Conservation (phyloP, 805 yeast species). For the Teunomyces aglyptinius region DNA sequence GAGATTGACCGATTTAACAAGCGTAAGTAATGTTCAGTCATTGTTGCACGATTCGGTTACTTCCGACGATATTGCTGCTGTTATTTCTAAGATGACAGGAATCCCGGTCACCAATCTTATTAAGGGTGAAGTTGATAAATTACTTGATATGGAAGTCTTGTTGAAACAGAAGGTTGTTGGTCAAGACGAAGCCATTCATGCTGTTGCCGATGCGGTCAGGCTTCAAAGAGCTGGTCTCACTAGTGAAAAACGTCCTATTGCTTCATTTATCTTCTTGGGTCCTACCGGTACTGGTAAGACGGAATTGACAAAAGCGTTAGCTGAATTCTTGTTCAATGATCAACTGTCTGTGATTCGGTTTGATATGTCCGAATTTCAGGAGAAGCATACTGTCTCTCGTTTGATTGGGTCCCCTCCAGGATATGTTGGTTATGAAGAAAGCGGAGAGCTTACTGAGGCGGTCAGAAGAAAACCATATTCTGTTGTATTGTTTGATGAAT, state of each 20-base stretch:
- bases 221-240: slow-evolving; percentile 96
- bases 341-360: slow-evolving; percentile 83
- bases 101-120: slow-evolving; percentile 87
- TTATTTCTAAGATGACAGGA: slow-evolving; percentile 92
- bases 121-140: slow-evolving; percentile 92
- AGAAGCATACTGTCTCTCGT: slow-evolving; percentile 85
- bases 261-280: slow-evolving; percentile 93
- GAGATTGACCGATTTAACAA: slow-evolving; percentile 49
- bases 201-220: slow-evolving; percentile 91
- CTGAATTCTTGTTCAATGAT: slow-evolving; percentile 89
- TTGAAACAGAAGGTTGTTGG: slow-evolving; percentile 82
- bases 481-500: slow-evolving; percentile 90
- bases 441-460: slow-evolving; percentile 96
- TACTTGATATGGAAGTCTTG: slow-evolving; percentile 81
- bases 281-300: slow-evolving; percentile 99
- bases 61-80: slow-evolving; percentile 89
- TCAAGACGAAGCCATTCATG: slow-evolving; percentile 90
- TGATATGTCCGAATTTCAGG: slow-evolving; percentile 98
- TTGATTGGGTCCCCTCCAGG: slow-evolving; percentile 98
- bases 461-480: slow-evolving; percentile 94
- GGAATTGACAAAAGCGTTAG: slow-evolving; percentile 87
- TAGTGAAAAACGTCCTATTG: slow-evolving; percentile 91
- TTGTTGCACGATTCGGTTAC: slow-evolving; percentile 90
- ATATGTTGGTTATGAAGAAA: slow-evolving; percentile 92
- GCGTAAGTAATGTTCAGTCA: slow-evolving; percentile 26